Evolutionary conservation across 2,329 filamentous ascomycete genomes (phyloP).

Genomic region (Beauveria australis): DNA sequence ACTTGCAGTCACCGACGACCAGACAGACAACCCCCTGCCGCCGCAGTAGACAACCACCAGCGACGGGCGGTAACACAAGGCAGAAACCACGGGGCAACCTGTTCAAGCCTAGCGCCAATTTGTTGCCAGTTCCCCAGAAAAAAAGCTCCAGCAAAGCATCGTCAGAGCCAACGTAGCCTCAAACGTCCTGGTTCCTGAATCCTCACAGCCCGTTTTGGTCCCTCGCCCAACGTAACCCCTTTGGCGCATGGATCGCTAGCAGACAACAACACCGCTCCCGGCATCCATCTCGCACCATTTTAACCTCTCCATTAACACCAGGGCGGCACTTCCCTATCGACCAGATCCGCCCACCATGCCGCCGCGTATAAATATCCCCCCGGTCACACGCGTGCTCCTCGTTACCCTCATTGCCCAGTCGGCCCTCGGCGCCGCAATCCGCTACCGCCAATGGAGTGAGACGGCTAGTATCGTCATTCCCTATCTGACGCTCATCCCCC

Average conservation of each 20-base stretch:
- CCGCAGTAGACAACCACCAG: too few relatives aligned
- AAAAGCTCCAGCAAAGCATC: neutral
- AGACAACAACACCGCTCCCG: neutral
- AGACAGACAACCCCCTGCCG: too few relatives aligned
- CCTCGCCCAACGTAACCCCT: too few relatives aligned
- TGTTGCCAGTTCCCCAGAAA: neutral
- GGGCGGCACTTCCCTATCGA: neutral
- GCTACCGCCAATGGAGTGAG: constrained; percentile 60
- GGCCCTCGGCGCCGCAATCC: constrained; percentile 70
- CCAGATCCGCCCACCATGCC: constrained; percentile 47
- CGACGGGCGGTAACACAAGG: neutral
- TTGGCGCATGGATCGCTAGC: neutral
- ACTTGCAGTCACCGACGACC: neutral
- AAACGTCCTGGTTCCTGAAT: neutral
- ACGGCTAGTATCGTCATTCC: constrained; percentile 64
- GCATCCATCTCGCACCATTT: too few relatives aligned
- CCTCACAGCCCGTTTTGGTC: neutral
- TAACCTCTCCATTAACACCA: too few relatives aligned
- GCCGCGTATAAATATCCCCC: constrained; percentile 82
- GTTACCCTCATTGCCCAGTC: constrained; percentile 69
- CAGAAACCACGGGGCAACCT: neutral
- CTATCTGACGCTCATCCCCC: constrained; percentile 80
- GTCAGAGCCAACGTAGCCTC: neutral
- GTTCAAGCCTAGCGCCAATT: neutral
- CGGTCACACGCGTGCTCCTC: constrained; percentile 77